Evolutionary conservation across 805 yeast species (phyloP).

Genomic region (Yarrowia sp.): DNA sequence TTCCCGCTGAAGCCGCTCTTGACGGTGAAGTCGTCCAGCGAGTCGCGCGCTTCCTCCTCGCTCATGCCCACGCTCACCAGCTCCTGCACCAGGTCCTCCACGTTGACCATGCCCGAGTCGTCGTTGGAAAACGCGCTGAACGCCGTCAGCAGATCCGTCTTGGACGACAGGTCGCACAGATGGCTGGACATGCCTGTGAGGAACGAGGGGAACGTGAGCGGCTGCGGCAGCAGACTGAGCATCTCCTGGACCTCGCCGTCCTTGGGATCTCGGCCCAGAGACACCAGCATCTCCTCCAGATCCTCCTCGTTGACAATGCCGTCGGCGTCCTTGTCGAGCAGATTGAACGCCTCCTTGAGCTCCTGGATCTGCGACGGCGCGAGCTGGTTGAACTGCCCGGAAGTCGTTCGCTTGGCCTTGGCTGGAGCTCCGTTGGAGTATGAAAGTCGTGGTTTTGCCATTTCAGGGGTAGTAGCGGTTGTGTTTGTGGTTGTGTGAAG

Average conservation of each 20-base stretch:
- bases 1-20: conserved; percentile 56
- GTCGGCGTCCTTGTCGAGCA: conserved; percentile 81
- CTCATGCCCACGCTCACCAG: conserved; percentile 48
- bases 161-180: conserved; percentile 51
- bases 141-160: conserved; percentile 56
- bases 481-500: neutral
- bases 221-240: conserved; percentile 45
- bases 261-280: conserved; percentile 40
- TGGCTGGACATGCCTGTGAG: conserved; percentile 59
- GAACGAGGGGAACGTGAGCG: conserved; percentile 63
- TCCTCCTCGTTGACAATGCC: conserved; percentile 43
- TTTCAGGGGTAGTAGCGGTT: too few relatives aligned
- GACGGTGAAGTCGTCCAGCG: conserved; percentile 53
- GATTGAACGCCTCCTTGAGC: conserved; percentile 69
- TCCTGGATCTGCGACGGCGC: conserved; percentile 62
- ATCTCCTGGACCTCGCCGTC: conserved; percentile 49
- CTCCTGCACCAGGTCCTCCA: conserved; percentile 49
- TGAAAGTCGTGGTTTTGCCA: conserved; percentile 25
- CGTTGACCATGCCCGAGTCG: conserved; percentile 45
- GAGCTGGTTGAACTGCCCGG: conserved; percentile 46
- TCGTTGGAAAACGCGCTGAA: conserved; percentile 50
- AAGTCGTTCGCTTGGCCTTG: conserved; percentile 29
- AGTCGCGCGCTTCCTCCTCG: conserved; percentile 44
- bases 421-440: conserved; percentile 5
- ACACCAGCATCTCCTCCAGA: conserved; percentile 50